Evolutionary conservation across 345 rosid species (phyloP).

Genomic region (Raphanus raphanistrum): DNA sequence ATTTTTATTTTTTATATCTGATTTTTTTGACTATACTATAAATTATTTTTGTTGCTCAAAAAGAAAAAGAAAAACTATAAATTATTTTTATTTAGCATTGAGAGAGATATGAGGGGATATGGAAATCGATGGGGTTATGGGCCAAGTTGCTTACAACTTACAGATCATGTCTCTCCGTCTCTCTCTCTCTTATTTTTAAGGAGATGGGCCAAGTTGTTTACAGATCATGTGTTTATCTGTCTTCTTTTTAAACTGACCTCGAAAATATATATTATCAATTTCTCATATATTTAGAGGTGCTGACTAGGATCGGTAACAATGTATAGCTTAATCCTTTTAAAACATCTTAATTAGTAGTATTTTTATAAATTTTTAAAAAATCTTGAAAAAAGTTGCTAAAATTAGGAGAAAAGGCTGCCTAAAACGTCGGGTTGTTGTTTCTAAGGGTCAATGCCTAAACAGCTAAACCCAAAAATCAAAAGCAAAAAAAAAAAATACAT

Average conservation of each 20-base stretch:
- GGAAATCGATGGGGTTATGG: background rate
- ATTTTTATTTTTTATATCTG: background rate
- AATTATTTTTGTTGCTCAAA: background rate
- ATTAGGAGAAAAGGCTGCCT: constrained; percentile 39
- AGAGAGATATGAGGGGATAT: background rate
- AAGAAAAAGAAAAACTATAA: too few species aligned
- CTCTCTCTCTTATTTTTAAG: too few species aligned
- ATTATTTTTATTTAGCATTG: background rate
- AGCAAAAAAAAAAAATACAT: constrained; percentile 7
- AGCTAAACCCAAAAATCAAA: constrained; percentile 36
- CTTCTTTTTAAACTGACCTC: background rate
- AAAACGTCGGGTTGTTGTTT: constrained; percentile 38
- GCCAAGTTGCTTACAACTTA: background rate
- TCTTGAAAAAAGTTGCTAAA: constrained; percentile 25
- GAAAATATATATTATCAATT: too few species aligned
- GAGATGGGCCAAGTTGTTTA: background rate
- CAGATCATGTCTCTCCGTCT: background rate
- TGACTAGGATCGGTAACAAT: background rate
- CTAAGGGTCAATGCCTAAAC: constrained; percentile 40
- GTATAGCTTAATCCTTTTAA: background rate
- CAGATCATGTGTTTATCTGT: background rate
- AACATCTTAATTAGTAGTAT: background rate
- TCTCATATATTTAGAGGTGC: background rate
- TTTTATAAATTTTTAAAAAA: background rate
- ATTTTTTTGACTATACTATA: background rate